Evolutionary conservation across 768 basidiomycete genomes (phyloP).

Genomic region (Sarcodon aspratus): DNA sequence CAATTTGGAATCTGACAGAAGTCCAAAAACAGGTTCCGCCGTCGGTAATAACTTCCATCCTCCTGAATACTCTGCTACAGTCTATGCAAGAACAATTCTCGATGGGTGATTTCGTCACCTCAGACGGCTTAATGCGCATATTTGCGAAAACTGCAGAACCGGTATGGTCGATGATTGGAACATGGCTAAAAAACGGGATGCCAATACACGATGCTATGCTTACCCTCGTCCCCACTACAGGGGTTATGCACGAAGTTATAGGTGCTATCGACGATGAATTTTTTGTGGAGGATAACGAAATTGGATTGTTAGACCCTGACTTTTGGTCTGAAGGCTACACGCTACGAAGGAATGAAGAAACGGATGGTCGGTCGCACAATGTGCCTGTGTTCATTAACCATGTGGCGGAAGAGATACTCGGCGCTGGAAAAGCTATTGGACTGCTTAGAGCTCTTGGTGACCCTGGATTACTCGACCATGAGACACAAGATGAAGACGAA

Average conservation of each 20-base stretch:
- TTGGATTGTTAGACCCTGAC: slow-evolving; percentile 47
- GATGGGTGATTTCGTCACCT: slow-evolving; percentile 42
- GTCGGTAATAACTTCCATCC: slow-evolving; percentile 38
- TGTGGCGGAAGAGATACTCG: slow-evolving; percentile 45
- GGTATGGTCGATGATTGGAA: slow-evolving; percentile 59
- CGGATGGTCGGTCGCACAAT: slow-evolving; percentile 19
- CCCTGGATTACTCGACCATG: background rate
- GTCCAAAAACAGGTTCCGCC: slow-evolving; percentile 31
- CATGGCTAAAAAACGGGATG: slow-evolving; percentile 70
- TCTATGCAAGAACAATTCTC: slow-evolving; percentile 46
- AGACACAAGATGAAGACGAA: background rate
- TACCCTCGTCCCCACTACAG: background rate
- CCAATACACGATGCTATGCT: slow-evolving; percentile 21
- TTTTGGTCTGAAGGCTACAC: slow-evolving; percentile 72
- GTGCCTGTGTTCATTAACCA: slow-evolving; percentile 54
- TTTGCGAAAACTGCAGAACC: slow-evolving; percentile 59
- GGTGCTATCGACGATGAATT: slow-evolving; percentile 54
- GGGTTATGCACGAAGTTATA: background rate
- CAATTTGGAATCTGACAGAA: slow-evolving; percentile 28
- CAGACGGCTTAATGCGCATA: slow-evolving; percentile 46
- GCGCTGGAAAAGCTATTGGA: slow-evolving; percentile 69
- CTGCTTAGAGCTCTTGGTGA: slow-evolving; percentile 50
- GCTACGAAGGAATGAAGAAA: slow-evolving; percentile 27
- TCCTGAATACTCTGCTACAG: slow-evolving; percentile 55
- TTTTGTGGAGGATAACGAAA: slow-evolving; percentile 65